Percentiles rank a stretch among this genome's conserved stretches.
Evolutionary conservation across 1,284 basidiomycete genomes (phyloP).

Genomic region (Hymenochaete sp.): DNA sequence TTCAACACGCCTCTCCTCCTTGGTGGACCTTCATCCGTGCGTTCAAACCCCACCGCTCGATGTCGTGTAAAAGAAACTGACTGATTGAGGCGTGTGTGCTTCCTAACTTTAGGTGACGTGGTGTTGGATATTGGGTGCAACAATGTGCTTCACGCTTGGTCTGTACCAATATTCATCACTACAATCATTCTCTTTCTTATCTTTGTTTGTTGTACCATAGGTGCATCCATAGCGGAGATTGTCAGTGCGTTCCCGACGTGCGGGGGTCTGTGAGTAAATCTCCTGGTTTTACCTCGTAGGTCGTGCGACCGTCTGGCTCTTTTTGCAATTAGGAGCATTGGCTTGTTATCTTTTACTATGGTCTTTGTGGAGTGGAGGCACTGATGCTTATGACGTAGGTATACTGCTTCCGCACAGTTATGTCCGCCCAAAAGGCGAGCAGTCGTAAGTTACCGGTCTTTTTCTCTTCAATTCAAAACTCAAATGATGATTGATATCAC

Average conservation of each 20-base stretch:
- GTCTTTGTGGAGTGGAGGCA: slow-evolving; percentile 4
- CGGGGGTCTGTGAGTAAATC: slow-evolving; percentile 64
- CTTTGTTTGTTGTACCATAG: slow-evolving; percentile 22
- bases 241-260: slow-evolving; percentile 77
- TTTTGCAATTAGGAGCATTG: too few species aligned
- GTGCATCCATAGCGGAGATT: slow-evolving; percentile 71
- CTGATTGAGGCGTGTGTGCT: neutral
- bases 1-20: slow-evolving; percentile 72
- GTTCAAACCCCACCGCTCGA: slow-evolving; percentile 16
- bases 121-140: slow-evolving; percentile 76
- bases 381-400: slow-evolving; percentile 30
- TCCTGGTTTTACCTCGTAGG: too few species aligned
- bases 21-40: slow-evolving; percentile 71
- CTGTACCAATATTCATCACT: slow-evolving; percentile 14
- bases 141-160: slow-evolving; percentile 68
- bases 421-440: slow-evolving; percentile 63
- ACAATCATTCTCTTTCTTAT: neutral
- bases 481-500: slow-evolving; percentile 9
- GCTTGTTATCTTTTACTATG: neutral
- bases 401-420: slow-evolving; percentile 70
- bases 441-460: slow-evolving; percentile 30
- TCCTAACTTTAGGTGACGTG: slow-evolving; percentile 47
- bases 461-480: neutral
- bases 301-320: too few species aligned
- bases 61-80: neutral